A percentile compares a stretch with the other conserved stretches of the same genome.
These are phyloP conservation scores for Wickerhamomyces pijperi DNA, from an alignment of 805 yeast genomes.

Conservation along the genomic window DNA sequence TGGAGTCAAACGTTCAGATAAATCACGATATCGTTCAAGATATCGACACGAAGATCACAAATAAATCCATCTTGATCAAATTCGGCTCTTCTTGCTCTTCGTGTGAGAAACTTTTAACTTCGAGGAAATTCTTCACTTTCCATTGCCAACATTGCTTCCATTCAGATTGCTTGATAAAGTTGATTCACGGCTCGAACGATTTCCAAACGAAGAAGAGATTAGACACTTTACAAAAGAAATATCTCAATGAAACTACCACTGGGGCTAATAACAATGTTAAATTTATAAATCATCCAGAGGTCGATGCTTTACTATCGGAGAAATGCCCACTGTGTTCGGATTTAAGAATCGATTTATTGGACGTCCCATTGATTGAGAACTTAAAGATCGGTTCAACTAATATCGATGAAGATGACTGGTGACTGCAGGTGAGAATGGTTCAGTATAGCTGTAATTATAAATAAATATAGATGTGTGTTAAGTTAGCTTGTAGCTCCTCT, in stretches of 20 bases:
- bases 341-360: constrained; percentile 56
- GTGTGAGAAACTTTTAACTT: constrained; percentile 60
- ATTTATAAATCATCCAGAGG: constrained; percentile 26
- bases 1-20: constrained; percentile 59
- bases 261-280: constrained; percentile 11
- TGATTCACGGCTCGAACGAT: constrained; percentile 51
- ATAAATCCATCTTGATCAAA: constrained; percentile 29
- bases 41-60: constrained; percentile 56
- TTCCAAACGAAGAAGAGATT: constrained; percentile 54
- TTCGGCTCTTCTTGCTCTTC: constrained; percentile 64
- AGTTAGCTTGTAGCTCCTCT: too few relatives aligned
- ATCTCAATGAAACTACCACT: constrained; percentile 14
- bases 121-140: constrained; percentile 65
- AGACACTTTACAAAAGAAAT: constrained; percentile 33
- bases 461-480: too few relatives aligned
- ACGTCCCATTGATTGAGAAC: constrained; percentile 42
- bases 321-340: constrained; percentile 77
- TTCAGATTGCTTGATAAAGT: constrained; percentile 69
- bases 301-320: constrained; percentile 47
- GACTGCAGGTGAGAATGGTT: too few relatives aligned
- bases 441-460: too few relatives aligned
- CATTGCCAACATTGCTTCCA: constrained; percentile 91
- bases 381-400: neutral
- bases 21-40: constrained; percentile 50
- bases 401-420: constrained; percentile 36